Base-by-base conservation (phyloP, 2,329 filamentous ascomycete species). In the Polychaeton citri region DNA sequence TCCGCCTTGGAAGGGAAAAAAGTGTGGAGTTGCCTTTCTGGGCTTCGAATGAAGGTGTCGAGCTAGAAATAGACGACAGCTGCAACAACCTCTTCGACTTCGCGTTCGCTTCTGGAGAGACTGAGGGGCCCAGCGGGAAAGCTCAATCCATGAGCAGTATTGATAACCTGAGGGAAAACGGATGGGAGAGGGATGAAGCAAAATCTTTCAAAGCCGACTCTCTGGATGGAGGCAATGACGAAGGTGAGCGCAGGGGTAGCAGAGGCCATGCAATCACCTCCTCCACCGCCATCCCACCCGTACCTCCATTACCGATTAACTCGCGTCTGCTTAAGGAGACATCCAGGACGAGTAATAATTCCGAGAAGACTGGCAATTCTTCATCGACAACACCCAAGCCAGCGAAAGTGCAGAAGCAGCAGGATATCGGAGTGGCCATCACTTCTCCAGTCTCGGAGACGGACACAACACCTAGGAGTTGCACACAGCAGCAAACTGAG, bases 1-100 rank as follows among this genome's bases (percentile, higher is more conserved):
- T 59, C 15, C 48, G 54, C n/a, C 46, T 65, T 0, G 60, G 61
- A 0, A 50, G 62, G 2, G 61, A 64, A 43, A 53, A 59, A 1
- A 47, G 44, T n/a, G 52, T 53, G 1, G 28, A 54, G 5, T 42
- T 59, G 9, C 54, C 55, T 2, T 57, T 49, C 43, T 41, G 47
- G 5, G 39, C 37, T 1, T 39, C 21, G 7, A 34, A 39, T 15
- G 30, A 16, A 5, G 17, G 12, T 16, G 30, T 16, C 12, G 18
- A 16, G 13, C 12, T 19, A 12, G 45, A 43, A 3, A 12, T 34
- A 6, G 36, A 35, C 26, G 41, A 44, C n/a, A 38, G 38, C 24
- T 33, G 39, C 13, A 41, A 43, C 19, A 40, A 42, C 33, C 33
- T 48, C 9, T 48, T 50, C 28, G 50, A 50, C 30, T 51, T 53